Evolutionary conservation across 345 rosid genomes (phyloP), one percentile per base, ranked within the genome.

Genomic region (Eutrema yunnanense): DNA sequence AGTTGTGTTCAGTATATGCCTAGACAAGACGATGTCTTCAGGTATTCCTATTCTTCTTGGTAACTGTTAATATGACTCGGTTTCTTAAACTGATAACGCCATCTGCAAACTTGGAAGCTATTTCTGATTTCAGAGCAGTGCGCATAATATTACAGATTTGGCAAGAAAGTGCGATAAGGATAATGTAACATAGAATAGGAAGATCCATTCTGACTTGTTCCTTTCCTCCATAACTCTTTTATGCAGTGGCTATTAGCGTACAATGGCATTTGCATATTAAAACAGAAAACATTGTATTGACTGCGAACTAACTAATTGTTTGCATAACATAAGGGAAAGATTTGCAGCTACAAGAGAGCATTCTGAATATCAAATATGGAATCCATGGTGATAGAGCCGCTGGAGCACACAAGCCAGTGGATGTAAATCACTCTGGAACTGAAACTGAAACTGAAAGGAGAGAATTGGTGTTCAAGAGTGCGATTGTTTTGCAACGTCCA

Each of bases 361-460:
- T 95, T 75, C 79, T 89, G 62, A 90, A 92, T 79, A 82, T 95
- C 82, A 85, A 81, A 80, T 92, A 87, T 60, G 86, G 81, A 73
- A 89, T 95, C 72, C 67, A 83, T 64, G 99, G 97, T 14, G 78
- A 89, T 72, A 86, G 97, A 81, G 76, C 82, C 8, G 77, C 66
- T 71, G 99, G 99, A 36, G 96, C 99, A 47, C 99, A 92, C 61
- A 87, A 86, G 46, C 99, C 97, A 13, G 86, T 90, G 46, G 76
- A 61, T 49, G 68, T 53, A 53, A 81, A 78, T 63, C 58, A 83
- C 34, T 63, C 72, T 60, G 82, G 53, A 76, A 57, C 78, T 54
- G 87, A 79, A 42, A 57, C 78, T 54, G 87, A 79, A 42, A 69
- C 64, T 55, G 51, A 75, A 43, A 70, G 81, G 75, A 81, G 67